Percentiles rank a stretch among this genome's conserved stretches.
Conservation (phyloP, 441 rosid species). For the Erodium texanum region DNA sequence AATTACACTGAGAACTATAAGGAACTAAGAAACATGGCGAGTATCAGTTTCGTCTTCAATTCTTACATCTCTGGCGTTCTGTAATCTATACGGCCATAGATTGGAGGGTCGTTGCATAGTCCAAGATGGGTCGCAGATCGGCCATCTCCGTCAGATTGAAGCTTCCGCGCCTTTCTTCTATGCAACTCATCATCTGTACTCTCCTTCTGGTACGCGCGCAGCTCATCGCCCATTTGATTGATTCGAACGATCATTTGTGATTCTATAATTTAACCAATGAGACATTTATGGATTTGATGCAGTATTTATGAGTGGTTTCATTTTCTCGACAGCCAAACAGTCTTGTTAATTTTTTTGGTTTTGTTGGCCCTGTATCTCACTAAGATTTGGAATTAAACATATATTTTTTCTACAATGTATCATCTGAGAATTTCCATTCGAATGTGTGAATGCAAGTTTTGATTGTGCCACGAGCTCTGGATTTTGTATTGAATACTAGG, state of each 20-base stretch:
- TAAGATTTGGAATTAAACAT: neutral
- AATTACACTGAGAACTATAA: neutral
- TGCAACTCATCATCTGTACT: neutral
- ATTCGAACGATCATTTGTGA: neutral
- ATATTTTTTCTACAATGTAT: neutral
- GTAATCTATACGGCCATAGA: conserved; percentile 1
- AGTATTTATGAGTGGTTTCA: conserved; percentile 2
- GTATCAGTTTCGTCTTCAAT: neutral
- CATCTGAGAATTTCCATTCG: neutral
- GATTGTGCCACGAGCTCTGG: conserved; percentile 1
- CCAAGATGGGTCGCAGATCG: conserved; percentile 8
- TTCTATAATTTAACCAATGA: neutral
- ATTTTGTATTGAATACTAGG: neutral
- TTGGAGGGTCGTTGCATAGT: conserved; percentile 4
- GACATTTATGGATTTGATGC: neutral
- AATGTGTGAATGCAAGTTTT: neutral
- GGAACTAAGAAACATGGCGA: neutral
- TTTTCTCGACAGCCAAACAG: conserved; percentile 1
- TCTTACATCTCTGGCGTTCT: neutral
- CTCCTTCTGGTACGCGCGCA: conserved; percentile 9
- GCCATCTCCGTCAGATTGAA: conserved; percentile 3
- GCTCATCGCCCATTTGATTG: conserved; percentile 3
- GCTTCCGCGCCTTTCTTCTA: conserved; percentile 8
- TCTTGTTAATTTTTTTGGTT: neutral
- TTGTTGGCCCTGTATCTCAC: conserved; percentile 2